Evolutionary conservation across 108 stramenopile genomes (phyloP).

Genomic region (Nitzschia inconspicua): DNA sequence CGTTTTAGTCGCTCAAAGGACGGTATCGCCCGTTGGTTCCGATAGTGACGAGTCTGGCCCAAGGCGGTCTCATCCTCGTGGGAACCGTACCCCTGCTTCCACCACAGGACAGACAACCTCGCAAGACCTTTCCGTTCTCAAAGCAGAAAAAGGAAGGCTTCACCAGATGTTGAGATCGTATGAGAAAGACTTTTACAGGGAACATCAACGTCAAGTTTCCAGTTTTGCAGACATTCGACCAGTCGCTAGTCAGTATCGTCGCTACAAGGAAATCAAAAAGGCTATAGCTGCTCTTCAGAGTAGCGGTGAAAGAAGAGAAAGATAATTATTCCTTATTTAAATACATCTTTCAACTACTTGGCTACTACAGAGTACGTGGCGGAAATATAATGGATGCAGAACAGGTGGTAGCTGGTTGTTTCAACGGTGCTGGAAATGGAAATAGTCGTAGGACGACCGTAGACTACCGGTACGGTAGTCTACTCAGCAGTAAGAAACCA

Average conservation of each 20-base stretch:
- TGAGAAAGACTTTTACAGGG: slow-evolving; percentile 85
- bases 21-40: slow-evolving; percentile 14
- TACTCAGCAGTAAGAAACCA: too few species aligned
- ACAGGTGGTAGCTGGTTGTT: too few species aligned
- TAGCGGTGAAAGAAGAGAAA: slow-evolving; percentile 29
- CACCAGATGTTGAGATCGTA: slow-evolving; percentile 89
- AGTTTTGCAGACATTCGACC: slow-evolving; percentile 88
- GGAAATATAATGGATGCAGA: too few species aligned
- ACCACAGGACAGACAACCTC: slow-evolving; percentile 22
- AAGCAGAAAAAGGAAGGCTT: slow-evolving; percentile 75
- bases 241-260: slow-evolving; percentile 87
- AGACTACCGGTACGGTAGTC: too few species aligned
- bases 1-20: slow-evolving; percentile 35
- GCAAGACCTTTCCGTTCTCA: slow-evolving; percentile 69
- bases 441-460: too few species aligned
- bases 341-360: neutral
- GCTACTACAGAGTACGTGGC: too few species aligned
- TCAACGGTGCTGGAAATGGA: too few species aligned
- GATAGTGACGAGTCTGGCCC: slow-evolving; percentile 15
- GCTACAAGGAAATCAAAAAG: slow-evolving; percentile 91
- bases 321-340: slow-evolving; percentile 1
- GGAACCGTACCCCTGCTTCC: slow-evolving; percentile 12
- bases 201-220: slow-evolving; percentile 83
- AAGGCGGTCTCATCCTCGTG: slow-evolving; percentile 4
- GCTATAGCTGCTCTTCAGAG: slow-evolving; percentile 66